Evolutionary conservation across 2,329 filamentous ascomycete genomes (phyloP), one percentile per base, ranked within the genome.

Genomic region (Orbilia javanica): DNA sequence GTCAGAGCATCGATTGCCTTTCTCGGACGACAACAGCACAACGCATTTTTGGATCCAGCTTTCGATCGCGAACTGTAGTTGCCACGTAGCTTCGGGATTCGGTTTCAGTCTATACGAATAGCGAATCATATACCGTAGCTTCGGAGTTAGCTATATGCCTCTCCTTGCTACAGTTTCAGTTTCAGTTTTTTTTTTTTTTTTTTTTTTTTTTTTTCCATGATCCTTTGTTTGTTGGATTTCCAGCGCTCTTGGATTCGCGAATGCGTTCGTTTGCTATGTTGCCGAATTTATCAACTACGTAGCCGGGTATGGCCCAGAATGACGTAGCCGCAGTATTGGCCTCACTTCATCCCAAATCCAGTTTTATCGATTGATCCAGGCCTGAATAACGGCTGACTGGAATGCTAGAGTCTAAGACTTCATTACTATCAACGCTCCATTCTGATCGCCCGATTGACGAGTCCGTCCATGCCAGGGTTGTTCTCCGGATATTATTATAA

Each of bases 391-490:
- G n/a, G 60, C 52, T 18, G 27, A 57, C 50, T 27, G 36, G 36
- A 57, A 48, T 57, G 39, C 36, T 11, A 11, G 13, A 7, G 18
- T 7, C 36, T 36, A 44, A n/a, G 15, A 50, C 18, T 18, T 10
- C 22, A n/a, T 36, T 44, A 20, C 31, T 18, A 11, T 25, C 20
- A 60, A 60, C 31, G 34, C 4, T 31, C 34, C 20, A 18, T 39
- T 27, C 18, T 20, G 60, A 72, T 72, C 68, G 68, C 60, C 57
- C 68, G 68, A 72, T 72, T 72, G 46, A 48, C 48, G 27, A 44
- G n/a, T 46, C 39, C 60, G 27, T 52, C 15, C 42, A 18, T n/a
- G 7, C 42, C 27, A 42, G 46, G 22, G 13, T 63, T 39, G 11
- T 20, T 20, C 34, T 27, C 50, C 31, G 13, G 50, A 60, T 57